Base-by-base conservation (phyloP, 345 rosid species). In the Geranium brycei region DNA sequence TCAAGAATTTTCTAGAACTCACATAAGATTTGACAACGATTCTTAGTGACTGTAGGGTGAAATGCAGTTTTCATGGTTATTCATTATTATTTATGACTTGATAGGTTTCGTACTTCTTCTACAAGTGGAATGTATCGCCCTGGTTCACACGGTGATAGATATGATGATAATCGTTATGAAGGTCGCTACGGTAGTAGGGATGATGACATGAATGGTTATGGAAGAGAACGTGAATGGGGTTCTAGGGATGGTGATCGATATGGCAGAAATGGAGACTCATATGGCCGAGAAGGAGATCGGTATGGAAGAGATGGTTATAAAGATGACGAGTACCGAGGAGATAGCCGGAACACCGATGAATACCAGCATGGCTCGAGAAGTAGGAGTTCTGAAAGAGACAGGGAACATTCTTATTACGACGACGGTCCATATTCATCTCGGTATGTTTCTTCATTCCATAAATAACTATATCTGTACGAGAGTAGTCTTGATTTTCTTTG, bases 191-290 rank as follows among this genome's bases (percentile, higher is more conserved):
- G 53, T 47, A 8, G 53, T 70, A 84, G 81, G 73, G 92, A 92
- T 78, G 96, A 89, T 56, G 53, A 47, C 53, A 47, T 10, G 53
- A 83, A 86, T 80, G 83, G 90, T 19, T 75, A 80, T 82, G 91
- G 91, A 57, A 86, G 86, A 82, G 96, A 86, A 28, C 77, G 82
- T 68, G 99, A 86, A 58, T 81, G 86, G 76, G 85, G 81, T 64
- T 85, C 81, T 69, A 85, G 82, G 76, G 91, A 88, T 82, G 99
- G 88, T 76, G 97, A 88, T 61, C 82, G 80, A 74, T 73, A 81
- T 75, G 78, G 88, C 64, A 82, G 85, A 73, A 81, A 89, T 68
- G 85, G 89, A 31, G 95, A 89, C 76, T 83, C 83, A 3, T 53
- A 87, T 66, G 68, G 80, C 66, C 87, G 86, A 63, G 95, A 88